Conservation (phyloP, 129 eudicot species). For the Artemisia argyi region DNA sequence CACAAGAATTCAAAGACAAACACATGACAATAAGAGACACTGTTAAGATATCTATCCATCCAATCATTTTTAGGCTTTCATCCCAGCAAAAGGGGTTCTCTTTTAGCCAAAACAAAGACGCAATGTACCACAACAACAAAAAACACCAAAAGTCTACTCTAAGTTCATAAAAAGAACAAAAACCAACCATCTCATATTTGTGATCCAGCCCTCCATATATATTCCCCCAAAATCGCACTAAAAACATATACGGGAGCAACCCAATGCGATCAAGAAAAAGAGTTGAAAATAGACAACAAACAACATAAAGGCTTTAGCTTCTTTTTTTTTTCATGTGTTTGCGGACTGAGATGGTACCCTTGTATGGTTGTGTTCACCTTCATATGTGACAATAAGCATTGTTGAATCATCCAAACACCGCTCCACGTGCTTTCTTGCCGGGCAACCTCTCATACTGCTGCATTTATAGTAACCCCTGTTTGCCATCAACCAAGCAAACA, state of each 20-base stretch:
- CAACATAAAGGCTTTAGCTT: slow-evolving; percentile 20
- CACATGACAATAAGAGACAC: not conserved
- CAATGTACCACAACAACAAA: slow-evolving; percentile 28
- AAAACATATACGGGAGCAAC: slow-evolving; percentile 45
- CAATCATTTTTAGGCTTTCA: slow-evolving; percentile 20
- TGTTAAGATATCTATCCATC: slow-evolving; percentile 4
- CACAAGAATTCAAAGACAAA: not conserved
- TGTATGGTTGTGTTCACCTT: slow-evolving; percentile 96
- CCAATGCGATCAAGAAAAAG: slow-evolving; percentile 44
- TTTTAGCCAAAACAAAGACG: slow-evolving; percentile 18
- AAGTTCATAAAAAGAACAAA: slow-evolving; percentile 27
- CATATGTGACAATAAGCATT: slow-evolving; percentile 95
- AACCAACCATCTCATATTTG: slow-evolving; percentile 25
- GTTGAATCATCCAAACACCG: slow-evolving; percentile 87
- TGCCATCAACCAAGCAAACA: slow-evolving; percentile 21
- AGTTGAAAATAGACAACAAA: slow-evolving; percentile 22
- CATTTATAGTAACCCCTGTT: slow-evolving; percentile 98
- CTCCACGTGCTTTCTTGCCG: slow-evolving; percentile 98
- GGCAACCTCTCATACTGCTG: slow-evolving; percentile 98
- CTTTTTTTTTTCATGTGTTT: slow-evolving; percentile 45
- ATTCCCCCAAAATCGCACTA: slow-evolving; percentile 38
- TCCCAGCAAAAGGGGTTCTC: slow-evolving; percentile 17
- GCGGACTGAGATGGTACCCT: slow-evolving; percentile 77
- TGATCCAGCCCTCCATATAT: slow-evolving; percentile 31
- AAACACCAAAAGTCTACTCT: slow-evolving; percentile 26